Conservation (phyloP, 495 filamentous ascomycete species). For the Ascobolus immersus region DNA sequence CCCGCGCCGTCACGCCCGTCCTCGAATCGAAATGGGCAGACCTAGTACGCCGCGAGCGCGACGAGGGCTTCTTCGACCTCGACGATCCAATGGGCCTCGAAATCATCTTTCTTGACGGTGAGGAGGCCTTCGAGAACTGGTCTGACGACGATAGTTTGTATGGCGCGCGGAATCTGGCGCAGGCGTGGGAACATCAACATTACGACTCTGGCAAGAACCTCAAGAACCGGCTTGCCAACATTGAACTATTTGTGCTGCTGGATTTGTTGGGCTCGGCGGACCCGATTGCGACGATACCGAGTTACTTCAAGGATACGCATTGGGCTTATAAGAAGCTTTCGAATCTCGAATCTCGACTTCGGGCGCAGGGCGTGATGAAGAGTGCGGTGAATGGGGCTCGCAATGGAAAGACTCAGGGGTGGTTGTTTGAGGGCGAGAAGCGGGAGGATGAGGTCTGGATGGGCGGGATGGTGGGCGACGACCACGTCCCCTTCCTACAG, state of each 20-base stretch:
- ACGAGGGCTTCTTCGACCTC: conserved; percentile 22
- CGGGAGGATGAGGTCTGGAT: conserved; percentile 20
- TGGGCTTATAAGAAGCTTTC: conserved; percentile 69
- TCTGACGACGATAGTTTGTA: conserved; percentile 59
- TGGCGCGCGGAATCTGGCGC: conserved; percentile 54
- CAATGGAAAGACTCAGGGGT: conserved; percentile 10
- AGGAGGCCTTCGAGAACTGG: conserved; percentile 75
- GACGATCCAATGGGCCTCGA: background rate
- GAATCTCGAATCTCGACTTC: conserved; percentile 40
- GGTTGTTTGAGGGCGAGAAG: conserved; percentile 31
- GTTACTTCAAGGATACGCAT: conserved; percentile 68
- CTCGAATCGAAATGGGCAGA: conserved; percentile 48
- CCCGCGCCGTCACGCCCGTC: conserved; percentile 50
- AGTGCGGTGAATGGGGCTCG: conserved; percentile 8
- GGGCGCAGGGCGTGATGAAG: conserved; percentile 22
- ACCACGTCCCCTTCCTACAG: conserved; percentile 69
- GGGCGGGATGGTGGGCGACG: conserved; percentile 41
- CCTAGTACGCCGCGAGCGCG: conserved; percentile 24
- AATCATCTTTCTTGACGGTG: conserved; percentile 57
- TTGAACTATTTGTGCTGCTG: conserved; percentile 74
- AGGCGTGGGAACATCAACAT: conserved; percentile 38
- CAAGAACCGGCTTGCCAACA: conserved; percentile 44
- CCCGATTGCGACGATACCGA: conserved; percentile 40
- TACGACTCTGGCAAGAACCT: conserved; percentile 49
- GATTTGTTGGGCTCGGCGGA: conserved; percentile 55